Base-by-base conservation (phyloP, 352 stramenopile genomes). In the Peronosclerospora sorghi region DNA sequence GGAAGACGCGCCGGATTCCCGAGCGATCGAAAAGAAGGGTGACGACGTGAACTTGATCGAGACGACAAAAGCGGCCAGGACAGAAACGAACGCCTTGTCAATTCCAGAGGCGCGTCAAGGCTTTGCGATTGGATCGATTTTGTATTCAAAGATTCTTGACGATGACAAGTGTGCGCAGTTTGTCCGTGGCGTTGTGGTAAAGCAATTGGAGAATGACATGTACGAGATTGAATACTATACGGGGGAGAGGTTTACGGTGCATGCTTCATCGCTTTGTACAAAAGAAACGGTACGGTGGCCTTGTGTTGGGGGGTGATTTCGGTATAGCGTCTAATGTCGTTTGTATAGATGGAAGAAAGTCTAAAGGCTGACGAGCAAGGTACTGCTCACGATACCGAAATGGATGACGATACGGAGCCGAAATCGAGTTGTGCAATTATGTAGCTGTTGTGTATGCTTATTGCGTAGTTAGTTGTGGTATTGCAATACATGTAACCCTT, bases 171-270 rank as follows among this genome's bases (percentile, higher is more conserved):
- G 51, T 20, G 54, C 53, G 41, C 62, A 65, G 23, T 82, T 70
- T 48, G 56, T 71, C 26, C 66, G 67, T 30, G 64, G 72, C 4
- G 35, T 63, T 17, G 62, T 81, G 0, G 41, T 59, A 4, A 59
- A 75, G 24, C 41, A 65, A 28, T 41, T 80, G 18, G 37, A 54
- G 8, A 61, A 81, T 34, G 59, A 54, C 5, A 56, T 43, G 29
- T 82, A 77, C 48, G 37, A 56, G 30, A 46, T 84, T 30, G 54
- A 67, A 26, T 84, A 79, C 40, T 67, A 84, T 29, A 70, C 78
- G 34, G 67, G 67, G 4, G 65, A 84, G 46, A 62, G 71, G 26
- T 82, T 68, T 27, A 63, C 62, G 2, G 61, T 76, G 4, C 24
- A 30, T 6, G 45, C 48, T 17, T 58, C 53, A n/a, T 76, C 55